Base-by-base conservation (phyloP, 2,329 filamentous ascomycete species). In the Pleoardoris graminearum region DNA sequence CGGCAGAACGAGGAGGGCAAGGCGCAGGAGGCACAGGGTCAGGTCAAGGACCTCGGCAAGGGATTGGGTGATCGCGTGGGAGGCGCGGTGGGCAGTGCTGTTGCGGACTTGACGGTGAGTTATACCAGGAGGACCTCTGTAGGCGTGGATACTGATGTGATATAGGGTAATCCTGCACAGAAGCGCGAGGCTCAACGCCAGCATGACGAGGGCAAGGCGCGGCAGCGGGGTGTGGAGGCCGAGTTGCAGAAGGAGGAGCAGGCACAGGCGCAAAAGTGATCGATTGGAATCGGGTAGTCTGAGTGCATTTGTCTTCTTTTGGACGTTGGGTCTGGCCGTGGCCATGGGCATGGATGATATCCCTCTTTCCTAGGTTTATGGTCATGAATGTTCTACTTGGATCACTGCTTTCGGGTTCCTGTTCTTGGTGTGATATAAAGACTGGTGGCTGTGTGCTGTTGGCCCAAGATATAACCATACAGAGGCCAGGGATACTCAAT, bases 161-260 rank as follows among this genome's bases (percentile, higher is more conserved):
- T 32, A 4, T 17, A 36, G 33, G 91, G 91, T 16, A 86, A 95
- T 70, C 77, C 79, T 42, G 73, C 78, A 23, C 84, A 84, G 54
- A 80, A 92, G 79, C 72, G 78, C 42, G 83, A 85, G 70, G 88
- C 85, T 68, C 79, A 89, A 71, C 72, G 80, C 61, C 78, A 88
- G 74, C 91, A 94, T 68, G 91, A 94, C 65, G 76, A 84, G 59
- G 92, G 91, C 59, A 96, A 94, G 85, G 89, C 88, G 17, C 81
- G 84, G 68, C 89, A 96, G 81, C 83, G 91, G 17, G 89, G 91
- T 44, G 91, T 87, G 1, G 91, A 96, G 82, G 77, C 82, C 32
- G 91, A 96, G 68, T 81, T 96, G 51, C 77, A 88, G 74, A 92
- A 90, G 83, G 79, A 89, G 79, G 82, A 51, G 25, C 53, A 56